Conservation (phyloP, 208 protist species). For the Vickermania ingenoplastis region DNA sequence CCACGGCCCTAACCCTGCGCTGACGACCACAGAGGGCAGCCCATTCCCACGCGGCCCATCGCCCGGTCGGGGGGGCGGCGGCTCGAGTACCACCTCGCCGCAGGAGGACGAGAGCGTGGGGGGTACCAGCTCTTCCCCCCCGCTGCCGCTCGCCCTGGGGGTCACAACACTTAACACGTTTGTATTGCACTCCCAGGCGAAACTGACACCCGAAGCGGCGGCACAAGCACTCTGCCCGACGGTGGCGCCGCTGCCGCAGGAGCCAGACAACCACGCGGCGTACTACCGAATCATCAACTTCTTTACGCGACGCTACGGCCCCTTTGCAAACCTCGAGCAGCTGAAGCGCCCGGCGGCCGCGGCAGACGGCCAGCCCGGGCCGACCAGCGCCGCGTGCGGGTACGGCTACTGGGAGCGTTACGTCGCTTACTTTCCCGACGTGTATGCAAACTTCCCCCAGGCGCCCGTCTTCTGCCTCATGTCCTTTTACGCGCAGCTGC, state of each 20-base stretch:
- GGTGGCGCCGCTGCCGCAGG: background rate
- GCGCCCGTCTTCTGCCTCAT: constrained; percentile 22
- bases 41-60: no score
- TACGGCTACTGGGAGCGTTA: constrained; percentile 1
- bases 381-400: background rate
- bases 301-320: background rate
- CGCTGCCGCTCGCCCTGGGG: background rate
- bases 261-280: background rate
- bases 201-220: background rate
- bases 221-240: background rate
- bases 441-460: constrained; percentile 60
- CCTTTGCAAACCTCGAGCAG: background rate
- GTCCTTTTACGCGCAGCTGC: constrained; percentile 33
- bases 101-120: background rate
- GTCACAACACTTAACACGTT: background rate
- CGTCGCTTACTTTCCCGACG: constrained; percentile 16
- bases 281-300: background rate
- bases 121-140: no score
- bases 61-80: no score
- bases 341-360: background rate
- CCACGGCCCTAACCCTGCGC: background rate
- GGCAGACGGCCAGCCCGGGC: no score
- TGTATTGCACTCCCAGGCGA: background rate
- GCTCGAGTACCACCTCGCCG: background rate
- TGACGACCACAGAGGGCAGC: no score